Base-by-base conservation (phyloP, 345 rosid species). In the Sapria himalayana region DNA sequence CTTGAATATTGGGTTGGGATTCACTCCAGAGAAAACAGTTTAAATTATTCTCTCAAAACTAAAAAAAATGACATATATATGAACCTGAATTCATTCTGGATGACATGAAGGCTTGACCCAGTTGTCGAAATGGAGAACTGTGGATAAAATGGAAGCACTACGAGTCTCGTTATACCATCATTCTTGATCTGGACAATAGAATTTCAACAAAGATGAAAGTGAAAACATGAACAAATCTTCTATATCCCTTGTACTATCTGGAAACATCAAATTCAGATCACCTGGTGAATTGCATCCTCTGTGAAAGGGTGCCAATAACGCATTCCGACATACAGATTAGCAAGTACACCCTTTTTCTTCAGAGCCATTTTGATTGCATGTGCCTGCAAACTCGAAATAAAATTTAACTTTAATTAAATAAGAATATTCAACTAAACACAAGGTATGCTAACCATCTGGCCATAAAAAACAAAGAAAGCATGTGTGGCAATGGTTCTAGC, bases 131-230 rank as follows among this genome's bases (percentile, higher is more conserved):
- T 89, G 34, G 95, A 82, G 43, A 67, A 79, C 49, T 82, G 98
- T 21, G 98, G 98, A 62, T 82, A 89, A n/a, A 89, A 68, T 2
- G 98, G 98, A 45, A 89, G 79, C 49, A 89, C 78, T 43, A 89
- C 92, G 45, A 82, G 98, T 61, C 63, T 79, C 25, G 92, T 72
- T 42, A 82, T 76, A 46, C 49, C 54, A 49, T 89, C 98, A 56
- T 46, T 64, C 69, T 72, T 82, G 43, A 89, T 79, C 93, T 82
- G 66, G n/a, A 14, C n/a, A 9, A 5, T 19, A 7, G 10, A 25
- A 35, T 13, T 51, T 5, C 2, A 25, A 25, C n/a, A 15, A 22
- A 7, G 22, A 39, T 7, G 36, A 6, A n/a, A n/a, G n/a, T n/a
- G n/a, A n/a, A n/a, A n/a, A n/a, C n/a, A n/a, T n/a, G n/a, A n/a